A percentile compares a stretch with the other conserved stretches of the same genome.
phyloP scores from a whole-genome alignment of 805 yeast genomes.

The Scheffersomyces lignosus region DNA sequence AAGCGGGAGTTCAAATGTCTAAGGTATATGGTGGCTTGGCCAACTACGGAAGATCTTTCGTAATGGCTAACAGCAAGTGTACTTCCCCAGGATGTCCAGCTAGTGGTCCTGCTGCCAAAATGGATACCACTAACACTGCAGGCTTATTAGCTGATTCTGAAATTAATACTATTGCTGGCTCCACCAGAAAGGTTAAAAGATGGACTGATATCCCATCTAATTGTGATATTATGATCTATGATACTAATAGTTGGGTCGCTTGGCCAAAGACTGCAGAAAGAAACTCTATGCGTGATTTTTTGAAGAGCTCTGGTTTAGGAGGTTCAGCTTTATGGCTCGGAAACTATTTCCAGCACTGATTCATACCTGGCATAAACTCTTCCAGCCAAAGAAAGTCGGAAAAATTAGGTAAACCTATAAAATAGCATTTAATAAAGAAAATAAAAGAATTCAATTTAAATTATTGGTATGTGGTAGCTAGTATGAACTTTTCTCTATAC shows the following conservation, averaged over 20 bases:
- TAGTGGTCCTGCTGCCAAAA: constrained; percentile 12
- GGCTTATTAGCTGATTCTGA: constrained; percentile 16
- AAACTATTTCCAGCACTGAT: too few species aligned
- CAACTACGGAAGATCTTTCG: constrained; percentile 17
- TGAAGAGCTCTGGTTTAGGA: too few species aligned
- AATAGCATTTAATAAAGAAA: too few species aligned
- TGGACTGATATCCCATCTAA: constrained; percentile 10
- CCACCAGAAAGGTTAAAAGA: constrained; percentile 8
- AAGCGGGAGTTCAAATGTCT: constrained; percentile 17
- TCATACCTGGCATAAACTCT: too few species aligned
- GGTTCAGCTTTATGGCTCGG: too few species aligned
- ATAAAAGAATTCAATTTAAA: too few species aligned
- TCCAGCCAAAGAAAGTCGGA: too few species aligned
- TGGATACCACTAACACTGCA: constrained; percentile 8
- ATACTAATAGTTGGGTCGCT: too few species aligned
- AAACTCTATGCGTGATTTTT: too few species aligned
- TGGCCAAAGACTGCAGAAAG: too few species aligned
- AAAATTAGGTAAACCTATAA: too few species aligned
- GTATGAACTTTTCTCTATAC: constrained; percentile 1
- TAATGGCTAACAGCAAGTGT: constrained; percentile 10
- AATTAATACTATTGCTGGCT: constrained; percentile 9
- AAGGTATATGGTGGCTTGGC: constrained; percentile 20
- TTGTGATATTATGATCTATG: constrained; percentile 18
- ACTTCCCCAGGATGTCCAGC: constrained; percentile 10
- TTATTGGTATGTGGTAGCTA: too few species aligned